These are phyloP conservation scores for Agaricales sp. DNA, from an alignment of 1,284 basidiomycete genomes.

Conservation along the genomic window DNA sequence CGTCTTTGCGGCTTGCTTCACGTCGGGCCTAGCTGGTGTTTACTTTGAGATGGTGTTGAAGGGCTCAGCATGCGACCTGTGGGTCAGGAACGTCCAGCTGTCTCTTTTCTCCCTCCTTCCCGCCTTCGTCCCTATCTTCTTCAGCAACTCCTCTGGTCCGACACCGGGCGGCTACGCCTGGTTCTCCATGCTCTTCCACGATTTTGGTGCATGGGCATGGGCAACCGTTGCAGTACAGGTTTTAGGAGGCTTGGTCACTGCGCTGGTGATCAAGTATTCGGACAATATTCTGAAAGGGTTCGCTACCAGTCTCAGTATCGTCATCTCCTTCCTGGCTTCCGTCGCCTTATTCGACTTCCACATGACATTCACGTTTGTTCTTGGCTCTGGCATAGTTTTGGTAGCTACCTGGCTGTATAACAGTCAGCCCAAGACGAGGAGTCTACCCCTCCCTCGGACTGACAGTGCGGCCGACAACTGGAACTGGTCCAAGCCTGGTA, in stretches of 20 bases:
- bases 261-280: slow-evolving; percentile 78
- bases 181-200: slow-evolving; percentile 46
- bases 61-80: slow-evolving; percentile 80
- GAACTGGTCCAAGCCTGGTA: slow-evolving; percentile 7
- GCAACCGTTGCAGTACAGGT: slow-evolving; percentile 86
- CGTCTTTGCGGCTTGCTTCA: slow-evolving; percentile 87
- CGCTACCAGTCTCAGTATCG: slow-evolving; percentile 86
- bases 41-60: slow-evolving; percentile 99
- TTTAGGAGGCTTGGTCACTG: slow-evolving; percentile 84
- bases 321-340: slow-evolving; percentile 87
- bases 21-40: slow-evolving; percentile 94
- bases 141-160: slow-evolving; percentile 23
- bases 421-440: slow-evolving; percentile 33
- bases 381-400: slow-evolving; percentile 78
- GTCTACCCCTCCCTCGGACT: slow-evolving; percentile 11
- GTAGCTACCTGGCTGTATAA: slow-evolving; percentile 89
- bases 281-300: slow-evolving; percentile 92
- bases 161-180: slow-evolving; percentile 12
- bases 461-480: slow-evolving; percentile 8
- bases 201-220: slow-evolving; percentile 89
- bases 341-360: slow-evolving; percentile 83
- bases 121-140: slow-evolving; percentile 76
- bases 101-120: slow-evolving; percentile 91
- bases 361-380: slow-evolving; percentile 76
- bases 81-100: slow-evolving; percentile 95